Base-by-base conservation (phyloP, 1,139 yeast genomes). In the Debaryomyces nepalensis region DNA sequence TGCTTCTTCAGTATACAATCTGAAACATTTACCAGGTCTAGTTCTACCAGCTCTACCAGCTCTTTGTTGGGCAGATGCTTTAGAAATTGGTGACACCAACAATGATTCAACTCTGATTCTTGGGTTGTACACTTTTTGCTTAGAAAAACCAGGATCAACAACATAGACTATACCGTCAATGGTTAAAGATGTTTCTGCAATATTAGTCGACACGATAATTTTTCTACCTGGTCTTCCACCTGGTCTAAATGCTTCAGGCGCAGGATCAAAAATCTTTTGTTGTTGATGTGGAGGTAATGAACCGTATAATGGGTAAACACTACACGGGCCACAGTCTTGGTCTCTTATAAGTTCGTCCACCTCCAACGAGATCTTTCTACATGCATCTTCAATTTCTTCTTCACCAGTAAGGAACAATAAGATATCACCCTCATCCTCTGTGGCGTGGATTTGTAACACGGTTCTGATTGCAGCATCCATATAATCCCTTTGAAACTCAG, bases 41-140 rank as follows among this genome's bases (percentile, higher is more conserved):
- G 99, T 93, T 81, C 99, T 95, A 74, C 99, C 99, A 44, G 99
- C 99, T 80, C 99, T 90, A 79, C 99, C 99, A 23, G 99, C 98
- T 69, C 99, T 81, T 68, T 93, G 99, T 66, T 91, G 97, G 1
- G 99, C 97, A 41, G 95, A 84, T 0, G 99, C 99, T 66, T 90
- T 93, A 11, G 98, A 91, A 50, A 93, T 91, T 35, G 99, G 99
- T 6, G 97, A 88, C 5, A 93, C 98, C 43, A 93, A 75, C 54
- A 93, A 74, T 0, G 97, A 90, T 64, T 93, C 98, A 18, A 93
- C 97, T 65, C 99, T 79, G 50, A 91, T 88, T 64, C 98, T 80
- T 37, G 99, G 99, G 63, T 93, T 93, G 70, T 91, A 93, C 43
- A 91, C 97, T 58, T 93, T 93, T 66, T 93, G 98, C 63, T 93